phyloP scores from a whole-genome alignment of 441 rosid species.

The Eutrema salsugineum region DNA sequence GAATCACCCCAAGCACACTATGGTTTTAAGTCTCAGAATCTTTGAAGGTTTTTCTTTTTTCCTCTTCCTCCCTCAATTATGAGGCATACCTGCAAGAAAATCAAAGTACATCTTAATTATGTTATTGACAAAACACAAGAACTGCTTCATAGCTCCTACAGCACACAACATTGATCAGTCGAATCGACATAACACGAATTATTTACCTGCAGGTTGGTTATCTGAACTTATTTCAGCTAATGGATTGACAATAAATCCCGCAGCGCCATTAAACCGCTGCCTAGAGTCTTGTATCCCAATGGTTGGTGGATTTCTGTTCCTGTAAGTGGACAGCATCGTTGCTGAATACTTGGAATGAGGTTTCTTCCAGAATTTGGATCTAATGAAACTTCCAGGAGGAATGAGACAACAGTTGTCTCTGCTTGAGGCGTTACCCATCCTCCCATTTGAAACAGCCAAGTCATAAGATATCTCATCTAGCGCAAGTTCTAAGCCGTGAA shows the following conservation, averaged over 20 bases:
- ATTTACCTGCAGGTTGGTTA: constrained; percentile 33
- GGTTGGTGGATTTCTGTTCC: constrained; percentile 36
- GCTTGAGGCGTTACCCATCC: constrained; percentile 51
- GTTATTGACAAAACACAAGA: neutral
- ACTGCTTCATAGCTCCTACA: neutral
- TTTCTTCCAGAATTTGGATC: constrained; percentile 79
- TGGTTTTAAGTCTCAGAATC: constrained; percentile 1
- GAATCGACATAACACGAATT: neutral
- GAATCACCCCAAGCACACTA: constrained; percentile 20
- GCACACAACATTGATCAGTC: neutral
- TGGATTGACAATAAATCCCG: constrained; percentile 78
- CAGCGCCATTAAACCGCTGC: constrained; percentile 43
- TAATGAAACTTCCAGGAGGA: constrained; percentile 65
- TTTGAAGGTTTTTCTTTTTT: neutral
- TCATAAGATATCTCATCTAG: constrained; percentile 91
- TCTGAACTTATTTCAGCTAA: constrained; percentile 68
- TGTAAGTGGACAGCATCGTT: constrained; percentile 42
- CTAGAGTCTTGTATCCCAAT: constrained; percentile 41
- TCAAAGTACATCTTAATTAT: neutral
- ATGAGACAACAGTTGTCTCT: constrained; percentile 70
- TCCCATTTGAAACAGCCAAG: constrained; percentile 72
- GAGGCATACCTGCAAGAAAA: constrained; percentile 19
- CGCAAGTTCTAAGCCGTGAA: constrained; percentile 84
- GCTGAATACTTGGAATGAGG: constrained; percentile 38
- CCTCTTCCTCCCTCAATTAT: constrained; percentile 15